Conservation (phyloP, 2,329 filamentous ascomycete genomes). For the Sodiomyces alkalinus region DNA sequence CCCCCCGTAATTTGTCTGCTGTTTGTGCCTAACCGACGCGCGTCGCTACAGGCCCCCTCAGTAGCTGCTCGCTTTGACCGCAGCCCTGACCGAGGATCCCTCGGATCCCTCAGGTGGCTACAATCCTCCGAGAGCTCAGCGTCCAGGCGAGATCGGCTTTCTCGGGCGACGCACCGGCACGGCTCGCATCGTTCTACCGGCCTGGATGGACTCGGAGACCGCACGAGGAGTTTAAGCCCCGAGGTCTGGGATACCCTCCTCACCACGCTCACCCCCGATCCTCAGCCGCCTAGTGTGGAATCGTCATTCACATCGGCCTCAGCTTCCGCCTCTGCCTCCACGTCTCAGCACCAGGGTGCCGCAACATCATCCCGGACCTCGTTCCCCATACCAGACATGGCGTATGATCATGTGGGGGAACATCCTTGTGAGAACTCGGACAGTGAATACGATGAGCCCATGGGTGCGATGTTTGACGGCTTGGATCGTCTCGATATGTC, state of each 20-base stretch:
- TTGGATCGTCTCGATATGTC: no score
- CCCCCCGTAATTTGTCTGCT: not conserved
- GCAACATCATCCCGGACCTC: constrained; percentile 30
- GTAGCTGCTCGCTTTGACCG: constrained; percentile 9
- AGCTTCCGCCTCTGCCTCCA: constrained; percentile 30
- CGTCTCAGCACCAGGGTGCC: constrained; percentile 18
- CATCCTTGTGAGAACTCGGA: constrained; percentile 39
- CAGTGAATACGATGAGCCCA: constrained; percentile 25
- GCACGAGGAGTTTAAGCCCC: constrained; percentile 67
- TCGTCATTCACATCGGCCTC: constrained; percentile 66
- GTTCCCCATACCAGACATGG: constrained; percentile 23
- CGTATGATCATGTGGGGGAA: constrained; percentile 20
- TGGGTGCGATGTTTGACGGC: no score
- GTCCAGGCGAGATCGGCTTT: no score
- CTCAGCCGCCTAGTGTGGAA: constrained; percentile 61
- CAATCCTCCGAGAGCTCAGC: no score
- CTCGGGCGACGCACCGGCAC: no score
- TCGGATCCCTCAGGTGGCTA: no score
- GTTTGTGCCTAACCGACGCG: no score
- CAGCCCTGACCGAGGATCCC: no score
- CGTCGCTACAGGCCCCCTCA: constrained; percentile 5
- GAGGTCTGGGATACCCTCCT: constrained; percentile 71
- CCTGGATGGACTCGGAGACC: constrained; percentile 68
- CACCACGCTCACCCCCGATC: constrained; percentile 67
- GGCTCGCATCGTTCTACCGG: constrained; percentile 1